Base-by-base conservation (phyloP, 202 grass and related monocot genomes). In the Carex sylvatica region DNA sequence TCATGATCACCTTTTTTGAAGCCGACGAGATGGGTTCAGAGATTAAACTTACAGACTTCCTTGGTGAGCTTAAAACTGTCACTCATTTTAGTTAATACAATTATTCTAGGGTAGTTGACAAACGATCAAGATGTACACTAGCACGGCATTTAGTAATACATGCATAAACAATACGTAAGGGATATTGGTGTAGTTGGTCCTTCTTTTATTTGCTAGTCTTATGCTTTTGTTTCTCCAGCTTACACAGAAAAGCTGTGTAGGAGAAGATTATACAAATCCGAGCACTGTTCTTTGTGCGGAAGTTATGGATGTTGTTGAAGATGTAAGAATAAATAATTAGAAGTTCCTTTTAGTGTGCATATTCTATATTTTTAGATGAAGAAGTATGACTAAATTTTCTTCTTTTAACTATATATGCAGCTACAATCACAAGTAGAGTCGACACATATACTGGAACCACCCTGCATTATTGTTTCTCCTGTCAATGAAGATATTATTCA, bases 181-280 rank as follows among this genome's bases (percentile, higher is more conserved):
- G 15, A 46, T 12, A 46, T 78, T 10, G 4, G 0, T 58, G 9
- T 38, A 5, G 18, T 51, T 78, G 13, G 19, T 4, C 55, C 6
- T 78, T 12, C 5, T 30, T 66, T 65, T 44, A 22, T 64, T 64
- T 40, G 5, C 15, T 10, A 2, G 12, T 61, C 40, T 64, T 40
- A 5, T 42, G 22, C 4, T 40, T 80, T 19, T 26, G 31, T 81
- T 67, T 51, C 20, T 81, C 16, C 78, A 95, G 93, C 72, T 63
- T 4, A 87, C 89, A 87, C 51, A 87, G 63, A 55, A 64, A 65
- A 78, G 84, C 18, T 95, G 93, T 71, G 60, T 79, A 69, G 90
- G 82, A 70, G 78, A 86, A 58, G 90, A 92, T 70, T 88, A 92
- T 70, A 23, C 0, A 9, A 70, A 76, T 59, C 88, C 93, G 47